Base-by-base conservation (phyloP, 345 rosid species). In the Lepidium aucheri region DNA sequence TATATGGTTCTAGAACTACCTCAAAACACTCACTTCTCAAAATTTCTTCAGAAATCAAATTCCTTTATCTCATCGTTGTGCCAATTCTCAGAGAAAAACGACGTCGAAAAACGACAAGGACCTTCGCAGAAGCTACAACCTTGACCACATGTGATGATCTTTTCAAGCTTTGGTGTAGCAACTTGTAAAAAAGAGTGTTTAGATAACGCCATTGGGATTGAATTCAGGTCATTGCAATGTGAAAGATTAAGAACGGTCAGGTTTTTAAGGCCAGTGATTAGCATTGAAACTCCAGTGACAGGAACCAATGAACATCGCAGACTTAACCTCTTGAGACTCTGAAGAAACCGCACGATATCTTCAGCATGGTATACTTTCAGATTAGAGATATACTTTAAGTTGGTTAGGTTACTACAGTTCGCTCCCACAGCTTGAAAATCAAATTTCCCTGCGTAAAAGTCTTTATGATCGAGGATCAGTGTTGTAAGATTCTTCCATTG, bases 401-500 rank as follows among this genome's bases (percentile, higher is more conserved):
- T 66, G 12, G 44, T 43, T 39, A 60, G 65, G 65, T 60, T 60
- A 30, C 2, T 16, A 1, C 65, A 43, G 41, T 33, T 30, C 65
- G 30, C 52, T 30, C 65, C 65, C 26, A 60, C 52, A 24, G 3
- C 65, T 16, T 60, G 51, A 43, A 60, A 60, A 10, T 3, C 7
- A 1, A 60, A 10, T 3, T 0, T 18, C 1, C 40, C 39, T 15
- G 40, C 16, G 15, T 28, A 0, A 7, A 16, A 1, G 30, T 22
- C 12, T 20, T 60, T 12, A 15, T 58, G 35, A 58, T 7, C 11
- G 7, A 60, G 30, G 41, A 60, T 43, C 16, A 60, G 30, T 10
- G 65, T 43, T 43, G 44, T 60, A 44, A 60, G 65, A 60, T 60
- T 60, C 7, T 14, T 60, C 65, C 40, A 26, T 26, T 26, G 30